Conservation (phyloP, 2,329 filamentous ascomycete genomes). For the Curvularia spicifera region DNA sequence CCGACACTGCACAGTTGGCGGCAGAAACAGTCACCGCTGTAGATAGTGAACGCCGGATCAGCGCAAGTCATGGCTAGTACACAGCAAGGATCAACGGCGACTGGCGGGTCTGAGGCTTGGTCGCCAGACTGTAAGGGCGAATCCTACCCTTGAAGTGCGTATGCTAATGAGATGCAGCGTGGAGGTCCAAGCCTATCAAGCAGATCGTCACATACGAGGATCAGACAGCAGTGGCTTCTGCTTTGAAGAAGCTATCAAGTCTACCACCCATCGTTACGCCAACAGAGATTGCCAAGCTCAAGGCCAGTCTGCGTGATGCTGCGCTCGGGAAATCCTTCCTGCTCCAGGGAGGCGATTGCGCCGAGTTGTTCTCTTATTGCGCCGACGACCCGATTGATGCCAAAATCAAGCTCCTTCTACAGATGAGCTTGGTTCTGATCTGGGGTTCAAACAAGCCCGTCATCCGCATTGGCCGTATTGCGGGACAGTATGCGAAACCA, state of each 20-base stretch:
- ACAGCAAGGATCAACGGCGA: conserved; percentile 10
- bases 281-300: conserved; percentile 79
- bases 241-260: conserved; percentile 68
- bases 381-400: conserved; percentile 86
- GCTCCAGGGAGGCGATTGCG: conserved; percentile 95
- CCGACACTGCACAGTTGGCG: conserved; percentile 10
- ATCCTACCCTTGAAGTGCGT: too few species aligned
- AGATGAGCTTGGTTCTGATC: conserved; percentile 96
- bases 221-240: conserved; percentile 62
- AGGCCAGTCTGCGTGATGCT: conserved; percentile 80
- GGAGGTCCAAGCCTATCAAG: conserved; percentile 79
- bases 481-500: conserved; percentile 96
- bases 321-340: conserved; percentile 91
- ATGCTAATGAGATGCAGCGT: conserved; percentile 58
- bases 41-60: conserved; percentile 3
- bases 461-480: conserved; percentile 93
- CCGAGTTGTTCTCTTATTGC: conserved; percentile 97
- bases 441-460: conserved; percentile 85
- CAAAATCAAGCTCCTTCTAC: conserved; percentile 94
- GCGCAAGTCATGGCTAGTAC: conserved; percentile 7
- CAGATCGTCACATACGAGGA: conserved; percentile 76
- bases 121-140: conserved; percentile 48
- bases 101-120: conserved; percentile 38
- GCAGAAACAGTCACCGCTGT: conserved; percentile 4
- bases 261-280: conserved; percentile 82